phyloP scores from a whole-genome alignment of 352 stramenopile species.

The Elongisporangium undulatum region DNA sequence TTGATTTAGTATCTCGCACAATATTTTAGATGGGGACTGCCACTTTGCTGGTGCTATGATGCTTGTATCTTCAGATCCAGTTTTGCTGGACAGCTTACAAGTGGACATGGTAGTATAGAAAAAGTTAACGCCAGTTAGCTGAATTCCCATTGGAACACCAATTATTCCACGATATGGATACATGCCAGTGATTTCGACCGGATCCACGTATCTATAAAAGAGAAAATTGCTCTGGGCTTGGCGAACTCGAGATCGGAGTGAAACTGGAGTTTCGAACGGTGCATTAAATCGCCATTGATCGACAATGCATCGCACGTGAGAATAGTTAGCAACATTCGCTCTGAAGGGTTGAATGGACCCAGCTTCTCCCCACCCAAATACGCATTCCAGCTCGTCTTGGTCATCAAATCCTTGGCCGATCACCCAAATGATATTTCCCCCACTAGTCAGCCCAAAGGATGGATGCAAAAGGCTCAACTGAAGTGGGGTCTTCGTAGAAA shows the following conservation, averaged over 20 bases:
- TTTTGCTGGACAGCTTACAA: slow-evolving; percentile 15
- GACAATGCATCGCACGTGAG: slow-evolving; percentile 20
- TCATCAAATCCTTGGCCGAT: slow-evolving; percentile 11
- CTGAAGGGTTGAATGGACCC: slow-evolving; percentile 1
- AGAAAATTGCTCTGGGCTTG: slow-evolving; percentile 28
- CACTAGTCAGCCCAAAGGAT: slow-evolving; percentile 14
- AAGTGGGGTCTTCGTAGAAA: slow-evolving; percentile 4
- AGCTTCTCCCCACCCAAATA: slow-evolving; percentile 31
- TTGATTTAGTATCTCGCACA: slow-evolving; percentile 12
- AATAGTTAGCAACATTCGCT: slow-evolving; percentile 17
- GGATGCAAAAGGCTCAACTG: slow-evolving; percentile 18
- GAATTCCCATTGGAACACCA: slow-evolving; percentile 8
- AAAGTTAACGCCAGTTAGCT: slow-evolving; percentile 21
- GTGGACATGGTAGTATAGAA: slow-evolving; percentile 8
- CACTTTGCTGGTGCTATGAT: slow-evolving; percentile 12
- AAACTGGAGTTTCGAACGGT: slow-evolving; percentile 22
- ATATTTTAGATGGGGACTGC: slow-evolving; percentile 23
- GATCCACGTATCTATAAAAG: slow-evolving; percentile 27
- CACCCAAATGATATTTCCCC: slow-evolving; percentile 14
- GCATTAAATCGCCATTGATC: slow-evolving; percentile 12
- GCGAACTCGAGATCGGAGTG: slow-evolving; percentile 13
- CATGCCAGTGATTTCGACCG: slow-evolving; percentile 14
- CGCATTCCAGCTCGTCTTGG: slow-evolving; percentile 18
- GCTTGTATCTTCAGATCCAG: not conserved
- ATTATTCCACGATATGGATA: slow-evolving; percentile 15